phyloP scores from a whole-genome alignment of 2,329 filamentous ascomycete species.

The Hypocreales sp. region DNA sequence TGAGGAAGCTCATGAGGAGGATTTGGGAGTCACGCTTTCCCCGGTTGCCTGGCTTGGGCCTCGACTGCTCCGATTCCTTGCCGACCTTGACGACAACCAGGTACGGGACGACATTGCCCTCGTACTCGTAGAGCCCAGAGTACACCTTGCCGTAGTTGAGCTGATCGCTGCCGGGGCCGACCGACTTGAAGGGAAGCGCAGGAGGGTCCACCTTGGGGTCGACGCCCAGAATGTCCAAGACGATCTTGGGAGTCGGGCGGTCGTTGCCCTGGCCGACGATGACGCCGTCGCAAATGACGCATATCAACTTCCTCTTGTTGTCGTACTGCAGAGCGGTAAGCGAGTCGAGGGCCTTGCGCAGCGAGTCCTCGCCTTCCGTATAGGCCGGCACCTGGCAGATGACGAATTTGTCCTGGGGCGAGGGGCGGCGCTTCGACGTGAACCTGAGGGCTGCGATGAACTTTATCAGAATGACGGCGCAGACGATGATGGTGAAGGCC shows the following conservation, averaged over 20 bases:
- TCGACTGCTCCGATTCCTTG: constrained; percentile 85
- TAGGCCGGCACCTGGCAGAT: constrained; percentile 97
- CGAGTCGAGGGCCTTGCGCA: constrained; percentile 86
- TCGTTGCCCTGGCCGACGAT: constrained; percentile 95
- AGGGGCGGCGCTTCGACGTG: constrained; percentile 75
- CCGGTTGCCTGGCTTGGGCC: constrained; percentile 89
- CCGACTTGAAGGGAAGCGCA: constrained; percentile 83
- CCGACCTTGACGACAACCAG: constrained; percentile 93
- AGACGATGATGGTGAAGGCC: constrained; percentile 73
- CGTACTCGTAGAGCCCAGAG: constrained; percentile 91
- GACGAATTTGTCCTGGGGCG: constrained; percentile 94
- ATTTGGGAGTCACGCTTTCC: constrained; percentile 98
- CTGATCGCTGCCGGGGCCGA: constrained; percentile 78
- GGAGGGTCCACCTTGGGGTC: constrained; percentile 94
- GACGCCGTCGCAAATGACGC: constrained; percentile 92
- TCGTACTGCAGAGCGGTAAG: constrained; percentile 91
- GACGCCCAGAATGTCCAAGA: constrained; percentile 91
- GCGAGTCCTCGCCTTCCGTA: constrained; percentile 90
- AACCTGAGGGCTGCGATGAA: constrained; percentile 90
- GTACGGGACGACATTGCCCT: constrained; percentile 95
- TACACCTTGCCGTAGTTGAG: constrained; percentile 98
- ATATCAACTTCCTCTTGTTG: constrained; percentile 95
- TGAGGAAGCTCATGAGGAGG: constrained; percentile 90
- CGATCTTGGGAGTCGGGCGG: constrained; percentile 90
- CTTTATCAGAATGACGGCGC: constrained; percentile 66